Percentiles rank a stretch among this genome's conserved stretches.
These are phyloP conservation scores for Basidioascus undulatus DNA, from an alignment of 768 basidiomycete species.

Conservation along the genomic window DNA sequence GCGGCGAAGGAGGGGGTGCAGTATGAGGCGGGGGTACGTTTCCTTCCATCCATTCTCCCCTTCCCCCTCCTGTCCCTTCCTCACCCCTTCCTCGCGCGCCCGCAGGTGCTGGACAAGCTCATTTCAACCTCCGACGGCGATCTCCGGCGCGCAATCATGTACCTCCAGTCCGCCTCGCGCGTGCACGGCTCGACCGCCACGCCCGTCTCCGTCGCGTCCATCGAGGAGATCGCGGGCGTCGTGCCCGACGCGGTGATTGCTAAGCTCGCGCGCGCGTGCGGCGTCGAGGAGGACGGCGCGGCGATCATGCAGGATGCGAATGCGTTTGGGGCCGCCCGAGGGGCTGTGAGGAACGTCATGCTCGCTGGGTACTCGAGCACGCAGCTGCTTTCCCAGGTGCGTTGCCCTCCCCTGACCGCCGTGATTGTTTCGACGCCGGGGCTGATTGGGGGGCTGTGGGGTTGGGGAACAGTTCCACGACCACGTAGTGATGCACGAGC, in stretches of 20 bases:
- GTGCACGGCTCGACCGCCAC: conserved; percentile 47
- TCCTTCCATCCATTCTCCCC: neutral
- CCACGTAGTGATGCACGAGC: conserved; percentile 56
- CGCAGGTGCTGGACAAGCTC: conserved; percentile 37
- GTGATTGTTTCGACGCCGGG: too few species aligned
- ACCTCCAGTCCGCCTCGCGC: conserved; percentile 82
- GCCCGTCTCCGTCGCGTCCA: conserved; percentile 46
- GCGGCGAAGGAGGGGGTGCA: conserved; percentile 46
- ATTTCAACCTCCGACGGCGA: conserved; percentile 70
- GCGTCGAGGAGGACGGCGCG: conserved; percentile 30
- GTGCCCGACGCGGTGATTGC: conserved; percentile 53
- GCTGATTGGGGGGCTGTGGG: too few species aligned
- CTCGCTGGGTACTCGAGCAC: conserved; percentile 80
- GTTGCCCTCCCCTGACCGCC: conserved; percentile 12
- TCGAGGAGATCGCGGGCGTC: conserved; percentile 92
- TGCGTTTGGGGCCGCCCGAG: conserved; percentile 27
- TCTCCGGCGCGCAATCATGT: conserved; percentile 88
- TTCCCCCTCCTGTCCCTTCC: neutral
- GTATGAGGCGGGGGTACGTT: conserved; percentile 19
- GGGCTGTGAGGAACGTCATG: conserved; percentile 47
- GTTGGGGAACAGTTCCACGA: conserved; percentile 53
- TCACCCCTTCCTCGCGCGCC: neutral
- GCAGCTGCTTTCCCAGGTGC: conserved; percentile 67
- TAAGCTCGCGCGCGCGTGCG: conserved; percentile 42
- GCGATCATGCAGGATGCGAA: conserved; percentile 27